Evolutionary conservation across 495 filamentous ascomycete species (phyloP).

Genomic region (Glarea lozoyensis): DNA sequence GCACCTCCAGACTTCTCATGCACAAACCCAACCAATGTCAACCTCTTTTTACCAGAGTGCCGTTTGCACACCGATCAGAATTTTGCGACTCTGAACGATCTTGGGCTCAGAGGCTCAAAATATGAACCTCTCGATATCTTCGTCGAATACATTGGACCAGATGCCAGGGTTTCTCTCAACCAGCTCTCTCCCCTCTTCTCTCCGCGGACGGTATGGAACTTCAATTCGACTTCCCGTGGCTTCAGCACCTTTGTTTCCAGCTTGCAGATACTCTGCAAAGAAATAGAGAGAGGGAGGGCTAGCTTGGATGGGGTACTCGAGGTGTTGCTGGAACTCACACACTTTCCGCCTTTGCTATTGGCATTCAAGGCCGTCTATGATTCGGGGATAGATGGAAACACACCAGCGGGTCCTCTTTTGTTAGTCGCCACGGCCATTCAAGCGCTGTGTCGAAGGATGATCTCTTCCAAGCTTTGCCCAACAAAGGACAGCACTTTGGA

Average conservation of each 20-base stretch:
- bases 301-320: constrained; percentile 8
- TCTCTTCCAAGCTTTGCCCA: constrained; percentile 6
- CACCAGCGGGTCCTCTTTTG: not conserved
- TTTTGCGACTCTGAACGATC: constrained; percentile 6
- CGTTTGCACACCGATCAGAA: constrained; percentile 8
- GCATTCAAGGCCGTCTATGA: constrained; percentile 10
- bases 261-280: constrained; percentile 9
- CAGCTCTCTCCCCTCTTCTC: constrained; percentile 2
- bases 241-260: constrained; percentile 11
- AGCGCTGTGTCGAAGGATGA: constrained; percentile 4
- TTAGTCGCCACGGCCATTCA: constrained; percentile 7
- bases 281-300: constrained; percentile 7
- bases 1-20: constrained; percentile 1
- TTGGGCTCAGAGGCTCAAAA: constrained; percentile 2
- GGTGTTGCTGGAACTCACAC: constrained; percentile 11
- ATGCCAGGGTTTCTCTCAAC: not conserved
- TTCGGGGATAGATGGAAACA: not conserved
- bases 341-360: constrained; percentile 12
- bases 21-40: constrained; percentile 1
- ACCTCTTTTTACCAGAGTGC: constrained; percentile 10
- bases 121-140: constrained; percentile 11
- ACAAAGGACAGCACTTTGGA: constrained; percentile 3
- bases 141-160: constrained; percentile 6
- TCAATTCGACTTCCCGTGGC: constrained; percentile 9
- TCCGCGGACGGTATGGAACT: constrained; percentile 6